Conservation (phyloP, 2,329 filamentous ascomycete genomes). For the Fusarium hostae region DNA sequence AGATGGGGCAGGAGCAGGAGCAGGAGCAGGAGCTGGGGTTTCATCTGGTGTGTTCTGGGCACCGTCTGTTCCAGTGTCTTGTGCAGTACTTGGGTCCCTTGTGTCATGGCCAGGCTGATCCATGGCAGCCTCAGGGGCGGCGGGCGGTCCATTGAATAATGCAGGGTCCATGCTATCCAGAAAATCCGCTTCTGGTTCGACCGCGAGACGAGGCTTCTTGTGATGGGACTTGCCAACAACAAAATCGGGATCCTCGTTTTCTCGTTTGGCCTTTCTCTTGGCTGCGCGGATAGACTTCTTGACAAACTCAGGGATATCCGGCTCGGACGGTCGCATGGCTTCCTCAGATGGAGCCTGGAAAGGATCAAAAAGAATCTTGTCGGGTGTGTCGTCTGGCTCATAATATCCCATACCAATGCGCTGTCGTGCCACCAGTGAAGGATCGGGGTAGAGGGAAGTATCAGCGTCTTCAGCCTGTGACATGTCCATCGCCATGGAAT, state of each 20-base stretch:
- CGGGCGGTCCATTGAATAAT: constrained; percentile 51
- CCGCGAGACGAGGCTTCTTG: constrained; percentile 52
- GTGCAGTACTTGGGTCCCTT: constrained; percentile 31
- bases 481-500: constrained; percentile 7
- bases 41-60: constrained; percentile 24
- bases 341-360: constrained; percentile 65
- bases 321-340: constrained; percentile 55
- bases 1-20: background rate
- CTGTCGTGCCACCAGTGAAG: constrained; percentile 58
- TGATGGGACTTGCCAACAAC: constrained; percentile 55
- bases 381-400: constrained; percentile 66
- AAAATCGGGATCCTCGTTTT: constrained; percentile 67
- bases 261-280: constrained; percentile 63
- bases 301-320: constrained; percentile 64
- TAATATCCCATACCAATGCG: constrained; percentile 71
- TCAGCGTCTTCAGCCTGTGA: constrained; percentile 47
- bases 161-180: constrained; percentile 64
- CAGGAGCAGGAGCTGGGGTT: background rate
- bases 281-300: constrained; percentile 65
- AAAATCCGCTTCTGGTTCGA: constrained; percentile 47
- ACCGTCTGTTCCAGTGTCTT: constrained; percentile 2
- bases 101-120: constrained; percentile 28
- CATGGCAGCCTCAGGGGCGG: constrained; percentile 35
- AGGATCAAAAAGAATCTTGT: constrained; percentile 69
- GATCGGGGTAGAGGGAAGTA: constrained; percentile 60